A percentile compares a stretch with the other conserved stretches of the same genome.
phyloP scores from a whole-genome alignment of 108 stramenopile genomes.

The Nitzschia sp. region DNA sequence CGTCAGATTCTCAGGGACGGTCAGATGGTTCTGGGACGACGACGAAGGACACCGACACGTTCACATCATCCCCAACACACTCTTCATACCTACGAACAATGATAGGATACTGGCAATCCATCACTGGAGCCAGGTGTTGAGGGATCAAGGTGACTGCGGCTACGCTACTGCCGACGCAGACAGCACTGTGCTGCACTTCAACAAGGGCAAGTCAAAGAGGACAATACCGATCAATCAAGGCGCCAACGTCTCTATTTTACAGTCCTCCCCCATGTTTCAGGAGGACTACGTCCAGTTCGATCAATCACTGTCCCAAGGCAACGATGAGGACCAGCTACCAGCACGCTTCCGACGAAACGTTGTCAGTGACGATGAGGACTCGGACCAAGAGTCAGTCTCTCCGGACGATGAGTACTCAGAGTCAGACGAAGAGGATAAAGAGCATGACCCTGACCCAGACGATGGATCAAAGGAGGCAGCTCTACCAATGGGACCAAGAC shows the following conservation, averaged over 20 bases:
- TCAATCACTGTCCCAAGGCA: background rate
- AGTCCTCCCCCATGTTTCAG: background rate
- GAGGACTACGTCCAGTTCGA: background rate
- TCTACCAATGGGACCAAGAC: background rate
- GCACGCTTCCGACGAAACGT: too few species aligned
- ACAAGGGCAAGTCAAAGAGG: too few species aligned
- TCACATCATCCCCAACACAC: background rate
- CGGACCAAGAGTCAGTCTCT: too few species aligned
- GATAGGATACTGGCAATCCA: background rate
- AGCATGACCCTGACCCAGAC: too few species aligned
- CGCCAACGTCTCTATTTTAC: background rate
- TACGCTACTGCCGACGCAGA: background rate
- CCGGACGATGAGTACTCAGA: too few species aligned
- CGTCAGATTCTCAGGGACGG: too few species aligned
- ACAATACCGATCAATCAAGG: background rate
- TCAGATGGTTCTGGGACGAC: too few species aligned
- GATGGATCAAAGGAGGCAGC: background rate
- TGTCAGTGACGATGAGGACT: too few species aligned
- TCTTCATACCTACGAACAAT: background rate
- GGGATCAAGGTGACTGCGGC: too few species aligned
- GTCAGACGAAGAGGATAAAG: too few species aligned
- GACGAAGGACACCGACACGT: background rate
- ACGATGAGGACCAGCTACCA: background rate
- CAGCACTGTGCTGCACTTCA: background rate
- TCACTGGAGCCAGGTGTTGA: too few species aligned